These are phyloP conservation scores for Trametes punicea DNA, from an alignment of 768 basidiomycete genomes.

Conservation along the genomic window DNA sequence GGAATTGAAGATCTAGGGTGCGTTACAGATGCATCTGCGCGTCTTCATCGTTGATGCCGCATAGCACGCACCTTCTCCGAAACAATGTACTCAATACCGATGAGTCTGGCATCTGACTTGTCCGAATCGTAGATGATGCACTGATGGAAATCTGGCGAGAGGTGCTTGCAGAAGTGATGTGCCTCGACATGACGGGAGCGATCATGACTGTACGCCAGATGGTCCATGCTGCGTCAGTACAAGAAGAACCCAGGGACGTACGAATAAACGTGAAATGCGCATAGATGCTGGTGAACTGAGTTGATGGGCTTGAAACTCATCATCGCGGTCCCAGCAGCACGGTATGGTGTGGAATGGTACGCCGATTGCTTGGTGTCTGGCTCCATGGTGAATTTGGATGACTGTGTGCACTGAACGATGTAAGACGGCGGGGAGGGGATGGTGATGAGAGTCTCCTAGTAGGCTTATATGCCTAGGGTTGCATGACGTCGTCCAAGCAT, in stretches of 20 bases:
- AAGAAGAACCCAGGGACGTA: conserved; percentile 14
- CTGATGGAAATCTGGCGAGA: conserved; percentile 39
- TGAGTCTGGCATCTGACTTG: conserved; percentile 42
- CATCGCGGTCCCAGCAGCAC: conserved; percentile 27
- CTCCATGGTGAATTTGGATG: conserved; percentile 23
- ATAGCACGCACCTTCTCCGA: conserved; percentile 34
- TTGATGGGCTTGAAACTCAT: conserved; percentile 38
- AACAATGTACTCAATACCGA: conserved; percentile 54
- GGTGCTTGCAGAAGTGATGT: conserved; percentile 45
- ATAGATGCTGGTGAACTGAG: conserved; percentile 30
- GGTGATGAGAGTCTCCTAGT: neutral
- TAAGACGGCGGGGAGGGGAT: neutral
- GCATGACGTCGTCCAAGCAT: conserved; percentile 2
- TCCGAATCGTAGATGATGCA: conserved; percentile 46
- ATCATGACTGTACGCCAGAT: conserved; percentile 25
- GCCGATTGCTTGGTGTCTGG: conserved; percentile 26
- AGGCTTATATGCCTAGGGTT: neutral
- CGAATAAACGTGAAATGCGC: conserved; percentile 36
- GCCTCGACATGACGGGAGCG: conserved; percentile 37
- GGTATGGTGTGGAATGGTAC: conserved; percentile 29
- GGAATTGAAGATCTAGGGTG: conserved; percentile 32
- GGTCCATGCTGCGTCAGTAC: neutral
- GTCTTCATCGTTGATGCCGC: too few species aligned
- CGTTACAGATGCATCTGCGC: too few species aligned
- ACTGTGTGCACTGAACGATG: neutral